phyloP scores from a whole-genome alignment of 345 rosid species.

The Iberis pinnata region DNA sequence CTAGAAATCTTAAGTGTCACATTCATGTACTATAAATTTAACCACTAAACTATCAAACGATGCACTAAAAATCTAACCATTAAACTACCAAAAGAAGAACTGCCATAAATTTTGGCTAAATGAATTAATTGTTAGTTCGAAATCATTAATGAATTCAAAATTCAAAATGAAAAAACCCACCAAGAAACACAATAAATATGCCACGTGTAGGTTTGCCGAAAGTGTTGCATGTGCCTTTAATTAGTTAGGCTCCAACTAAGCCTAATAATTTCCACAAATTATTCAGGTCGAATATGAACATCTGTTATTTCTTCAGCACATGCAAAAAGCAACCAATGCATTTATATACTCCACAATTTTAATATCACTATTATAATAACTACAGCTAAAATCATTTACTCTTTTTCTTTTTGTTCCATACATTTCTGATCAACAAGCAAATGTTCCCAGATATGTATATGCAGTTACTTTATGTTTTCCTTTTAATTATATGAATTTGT shows the following conservation, averaged over 20 bases:
- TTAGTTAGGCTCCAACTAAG: slow-evolving; percentile 22
- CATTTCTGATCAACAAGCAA: neutral
- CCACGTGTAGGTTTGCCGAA: slow-evolving; percentile 20
- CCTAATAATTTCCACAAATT: slow-evolving; percentile 19
- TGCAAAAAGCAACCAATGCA: slow-evolving; percentile 10
- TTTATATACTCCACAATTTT: no score
- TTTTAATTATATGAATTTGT: neutral
- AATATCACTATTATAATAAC: no score
- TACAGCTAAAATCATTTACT: neutral
- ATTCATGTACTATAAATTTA: no score
- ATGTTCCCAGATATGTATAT: no score
- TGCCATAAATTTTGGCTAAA: neutral
- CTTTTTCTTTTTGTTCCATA: neutral
- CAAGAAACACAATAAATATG: slow-evolving; percentile 17
- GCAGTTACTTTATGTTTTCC: no score
- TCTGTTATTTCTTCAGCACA: slow-evolving; percentile 11
- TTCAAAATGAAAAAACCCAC: slow-evolving; percentile 4
- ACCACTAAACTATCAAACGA: no score
- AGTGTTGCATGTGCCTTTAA: slow-evolving; percentile 30
- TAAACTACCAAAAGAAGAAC: no score
- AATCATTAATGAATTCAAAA: neutral
- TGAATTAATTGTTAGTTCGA: neutral
- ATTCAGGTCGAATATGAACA: slow-evolving; percentile 9
- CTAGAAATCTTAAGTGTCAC: no score
- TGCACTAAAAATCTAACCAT: no score